A percentile compares a stretch with the other conserved stretches of the same genome.
phyloP scores from a whole-genome alignment of 345 rosid species.

The Citrus reticulata region DNA sequence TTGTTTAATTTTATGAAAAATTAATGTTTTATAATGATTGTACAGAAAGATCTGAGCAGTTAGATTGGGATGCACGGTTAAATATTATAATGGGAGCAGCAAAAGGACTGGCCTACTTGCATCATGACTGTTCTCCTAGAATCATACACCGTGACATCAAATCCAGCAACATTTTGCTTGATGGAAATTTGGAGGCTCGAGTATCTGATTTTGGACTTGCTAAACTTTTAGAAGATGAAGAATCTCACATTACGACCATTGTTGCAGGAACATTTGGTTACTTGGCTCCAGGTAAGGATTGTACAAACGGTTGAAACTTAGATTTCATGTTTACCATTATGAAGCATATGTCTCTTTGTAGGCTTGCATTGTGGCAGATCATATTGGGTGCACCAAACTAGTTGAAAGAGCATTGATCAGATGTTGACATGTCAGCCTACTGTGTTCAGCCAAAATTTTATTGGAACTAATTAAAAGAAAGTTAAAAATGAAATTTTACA shows the following conservation, averaged over 20 bases:
- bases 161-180: conserved; percentile 95
- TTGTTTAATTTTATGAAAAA: background rate
- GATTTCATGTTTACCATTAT: conserved; percentile 1
- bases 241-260: conserved; percentile 95
- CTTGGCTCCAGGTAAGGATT: conserved; percentile 86
- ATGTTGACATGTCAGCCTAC: background rate
- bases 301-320: background rate
- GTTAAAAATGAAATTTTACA: background rate
- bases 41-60: conserved; percentile 82
- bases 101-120: conserved; percentile 93
- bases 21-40: conserved; percentile 12
- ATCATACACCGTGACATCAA: conserved; percentile 98
- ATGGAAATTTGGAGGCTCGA: conserved; percentile 94
- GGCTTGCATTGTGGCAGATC: background rate
- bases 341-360: background rate
- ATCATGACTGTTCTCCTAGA: conserved; percentile 99
- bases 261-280: conserved; percentile 99
- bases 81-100: conserved; percentile 96
- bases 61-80: conserved; percentile 94
- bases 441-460: background rate
- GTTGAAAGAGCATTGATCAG: background rate
- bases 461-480: background rate
- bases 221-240: conserved; percentile 89
- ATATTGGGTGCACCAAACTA: background rate
- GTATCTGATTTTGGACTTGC: conserved; percentile 99